Base-by-base conservation (phyloP, 805 yeast genomes). In the Metschnikowia anglica region DNA sequence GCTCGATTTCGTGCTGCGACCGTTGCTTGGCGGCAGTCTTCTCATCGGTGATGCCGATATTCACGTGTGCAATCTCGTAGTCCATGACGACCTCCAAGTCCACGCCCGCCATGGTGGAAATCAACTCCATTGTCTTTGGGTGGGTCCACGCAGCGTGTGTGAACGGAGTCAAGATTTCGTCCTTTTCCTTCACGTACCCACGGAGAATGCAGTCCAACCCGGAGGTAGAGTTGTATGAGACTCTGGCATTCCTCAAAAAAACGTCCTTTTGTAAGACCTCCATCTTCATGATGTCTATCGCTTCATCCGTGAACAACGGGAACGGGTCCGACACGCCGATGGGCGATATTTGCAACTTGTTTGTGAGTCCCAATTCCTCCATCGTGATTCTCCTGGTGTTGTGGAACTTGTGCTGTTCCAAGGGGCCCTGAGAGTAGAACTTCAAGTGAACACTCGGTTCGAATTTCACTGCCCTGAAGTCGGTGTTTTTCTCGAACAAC, bases 261-360 rank as follows among this genome's bases (percentile, higher is more conserved):
- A 66, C 59, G 36, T 77, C 78, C 47, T 73, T 72, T 32, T 65
- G 58, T 53, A 79, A 66, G 30, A 77, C 55, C 55, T 80, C 84
- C 47, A 73, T 72, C 59, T 76, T 73, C 83, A 80, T 79, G 35
- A 80, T 72, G 30, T 71, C 72, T 42, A 77, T 64, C 2, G 84
- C 83, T 51, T 79, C 83, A 23, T 76, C 76, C 1, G 82, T 77
- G 61, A 80, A 80, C 34, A 80, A 63, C 3, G 81, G 81, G 59
- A 80, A 80, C 1, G 85, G 82, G 41, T 74, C 80, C 41, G 76
- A 66, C 17, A 76, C 83, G 15, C 81, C 85, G 51, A 79, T 67
- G 2, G 71, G 72, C 17, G 79, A 70, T 40, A 80, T 75, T 55
- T 77, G 81, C 44, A 67, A 62, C 31, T 68, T 66, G 49, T 64